A percentile compares a stretch with the other conserved stretches of the same genome.
Evolutionary conservation across 2,329 filamentous ascomycete species (phyloP).

Genomic region (Verticillium albo-atrum): DNA sequence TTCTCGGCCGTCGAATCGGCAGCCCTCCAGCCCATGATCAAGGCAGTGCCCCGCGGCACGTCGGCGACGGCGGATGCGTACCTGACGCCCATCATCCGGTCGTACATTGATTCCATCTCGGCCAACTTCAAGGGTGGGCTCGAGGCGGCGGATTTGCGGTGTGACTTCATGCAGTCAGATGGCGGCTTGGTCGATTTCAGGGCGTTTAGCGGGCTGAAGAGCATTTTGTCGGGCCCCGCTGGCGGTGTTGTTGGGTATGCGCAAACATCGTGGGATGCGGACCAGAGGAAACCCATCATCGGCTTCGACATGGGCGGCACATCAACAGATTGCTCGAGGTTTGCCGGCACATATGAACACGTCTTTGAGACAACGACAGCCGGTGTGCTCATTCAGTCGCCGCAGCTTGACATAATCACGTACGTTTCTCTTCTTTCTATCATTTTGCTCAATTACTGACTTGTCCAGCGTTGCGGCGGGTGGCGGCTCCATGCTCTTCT

Average conservation of each 20-base stretch:
- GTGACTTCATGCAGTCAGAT: constrained; percentile 69
- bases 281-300: constrained; percentile 65
- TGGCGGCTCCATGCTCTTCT: constrained; percentile 66
- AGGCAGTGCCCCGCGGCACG: constrained; percentile 37
- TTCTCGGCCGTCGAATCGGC: constrained; percentile 33
- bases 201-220: constrained; percentile 63
- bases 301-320: constrained; percentile 78
- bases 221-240: constrained; percentile 71
- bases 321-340: constrained; percentile 69
- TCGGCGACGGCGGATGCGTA: constrained; percentile 39
- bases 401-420: constrained; percentile 76
- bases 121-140: constrained; percentile 30
- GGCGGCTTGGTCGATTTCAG: constrained; percentile 48
- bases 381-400: constrained; percentile 72
- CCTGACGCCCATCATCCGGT: constrained; percentile 32
- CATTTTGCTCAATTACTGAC: background rate
- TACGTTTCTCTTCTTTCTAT: background rate
- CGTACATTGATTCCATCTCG: constrained; percentile 28
- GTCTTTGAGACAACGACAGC: constrained; percentile 73
- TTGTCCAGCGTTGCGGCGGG: constrained; percentile 71
- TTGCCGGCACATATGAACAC: constrained; percentile 41
- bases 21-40: constrained; percentile 36
- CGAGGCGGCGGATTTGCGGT: constrained; percentile 38
- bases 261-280: constrained; percentile 64
- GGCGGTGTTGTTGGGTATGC: constrained; percentile 75